Evolutionary conservation across 192 early-diverging fungal species (phyloP).

Genomic region (Umbelopsis vinacea): DNA sequence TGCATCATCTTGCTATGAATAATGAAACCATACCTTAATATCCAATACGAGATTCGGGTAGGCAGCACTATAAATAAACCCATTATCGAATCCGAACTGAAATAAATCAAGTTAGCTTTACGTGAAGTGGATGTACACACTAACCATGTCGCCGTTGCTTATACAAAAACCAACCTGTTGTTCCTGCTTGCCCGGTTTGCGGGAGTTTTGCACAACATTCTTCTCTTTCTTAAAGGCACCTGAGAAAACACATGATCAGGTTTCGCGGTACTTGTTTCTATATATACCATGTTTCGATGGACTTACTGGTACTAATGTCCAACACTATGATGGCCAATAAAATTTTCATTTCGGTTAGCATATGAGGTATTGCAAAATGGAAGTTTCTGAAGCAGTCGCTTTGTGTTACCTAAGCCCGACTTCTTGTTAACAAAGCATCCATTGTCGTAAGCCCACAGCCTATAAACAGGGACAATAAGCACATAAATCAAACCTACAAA

Average conservation of each 20-base stretch:
- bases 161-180: slow-evolving; percentile 31
- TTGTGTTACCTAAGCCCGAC: slow-evolving; percentile 39
- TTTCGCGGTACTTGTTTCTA: background rate
- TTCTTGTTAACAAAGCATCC: slow-evolving; percentile 40
- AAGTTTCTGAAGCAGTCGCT: background rate
- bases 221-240: slow-evolving; percentile 42
- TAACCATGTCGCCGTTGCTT: background rate
- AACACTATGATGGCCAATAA: slow-evolving; percentile 20
- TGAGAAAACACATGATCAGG: background rate
- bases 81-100: slow-evolving; percentile 39
- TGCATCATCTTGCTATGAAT: no score
- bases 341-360: slow-evolving; percentile 8
- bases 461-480: background rate
- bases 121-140: no score
- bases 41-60: slow-evolving; percentile 41
- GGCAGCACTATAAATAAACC: slow-evolving; percentile 33
- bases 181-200: slow-evolving; percentile 25
- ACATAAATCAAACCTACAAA: background rate
- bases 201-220: slow-evolving; percentile 36
- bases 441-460: slow-evolving; percentile 38
- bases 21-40: slow-evolving; percentile 33
- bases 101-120: no score
- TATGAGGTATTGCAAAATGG: slow-evolving; percentile 1
- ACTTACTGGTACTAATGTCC: slow-evolving; percentile 37
- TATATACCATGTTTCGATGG: no score